phyloP scores from a whole-genome alignment of 257 asterid species.

The Linderniella brevidens region DNA sequence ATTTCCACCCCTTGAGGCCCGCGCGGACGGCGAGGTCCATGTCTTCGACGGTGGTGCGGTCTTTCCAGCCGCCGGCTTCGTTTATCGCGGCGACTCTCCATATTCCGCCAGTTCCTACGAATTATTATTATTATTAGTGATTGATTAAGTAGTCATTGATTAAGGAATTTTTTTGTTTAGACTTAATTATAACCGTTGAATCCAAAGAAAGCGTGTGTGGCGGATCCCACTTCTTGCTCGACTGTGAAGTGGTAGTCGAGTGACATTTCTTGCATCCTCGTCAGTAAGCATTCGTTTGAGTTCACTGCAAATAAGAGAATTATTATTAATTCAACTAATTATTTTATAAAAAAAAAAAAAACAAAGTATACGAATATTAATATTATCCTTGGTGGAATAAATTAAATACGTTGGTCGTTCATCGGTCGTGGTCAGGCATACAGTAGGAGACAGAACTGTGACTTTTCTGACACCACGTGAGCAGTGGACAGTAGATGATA shows the following conservation, averaged over 20 bases:
- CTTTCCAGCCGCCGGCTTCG: slow-evolving; percentile 99
- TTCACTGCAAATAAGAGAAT: slow-evolving; percentile 43
- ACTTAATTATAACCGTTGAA: slow-evolving; percentile 46
- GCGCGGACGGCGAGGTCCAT: slow-evolving; percentile 98
- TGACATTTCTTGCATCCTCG: slow-evolving; percentile 99
- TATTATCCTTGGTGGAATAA: no score
- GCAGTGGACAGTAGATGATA: slow-evolving; percentile 3
- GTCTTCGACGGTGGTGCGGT: slow-evolving; percentile 86
- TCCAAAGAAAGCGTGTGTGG: slow-evolving; percentile 98
- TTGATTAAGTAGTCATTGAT: not conserved
- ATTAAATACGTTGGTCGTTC: not conserved
- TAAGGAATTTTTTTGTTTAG: not conserved
- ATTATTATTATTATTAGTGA: not conserved
- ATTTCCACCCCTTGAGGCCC: slow-evolving; percentile 92
- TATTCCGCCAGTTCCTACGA: slow-evolving; percentile 75
- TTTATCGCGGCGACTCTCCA: slow-evolving; percentile 88
- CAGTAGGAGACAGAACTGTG: slow-evolving; percentile 10
- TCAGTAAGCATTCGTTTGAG: slow-evolving; percentile 68
- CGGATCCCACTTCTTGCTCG: slow-evolving; percentile 96
- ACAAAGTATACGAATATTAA: no score
- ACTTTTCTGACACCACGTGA: slow-evolving; percentile 24
- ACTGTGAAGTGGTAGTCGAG: slow-evolving; percentile 82
- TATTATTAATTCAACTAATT: not conserved
- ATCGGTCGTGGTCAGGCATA: not conserved
- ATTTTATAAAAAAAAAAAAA: no score